Conservation (phyloP, 306 rosid genomes). For the Malus sieversii region DNA sequence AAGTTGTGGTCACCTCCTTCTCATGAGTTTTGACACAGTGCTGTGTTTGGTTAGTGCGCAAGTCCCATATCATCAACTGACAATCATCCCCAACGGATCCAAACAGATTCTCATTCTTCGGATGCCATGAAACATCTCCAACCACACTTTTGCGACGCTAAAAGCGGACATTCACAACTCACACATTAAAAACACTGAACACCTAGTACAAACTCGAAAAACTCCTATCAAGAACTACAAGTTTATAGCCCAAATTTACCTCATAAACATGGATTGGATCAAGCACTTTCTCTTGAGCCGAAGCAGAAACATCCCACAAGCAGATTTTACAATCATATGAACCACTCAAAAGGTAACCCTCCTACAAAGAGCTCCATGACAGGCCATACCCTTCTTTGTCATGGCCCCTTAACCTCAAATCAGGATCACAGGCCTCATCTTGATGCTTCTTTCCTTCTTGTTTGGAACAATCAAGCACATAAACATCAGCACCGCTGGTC, state of each 20-base stretch:
- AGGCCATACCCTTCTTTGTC: slow-evolving; percentile 90
- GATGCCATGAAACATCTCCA: slow-evolving; percentile 81
- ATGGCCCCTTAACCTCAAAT: slow-evolving; percentile 84
- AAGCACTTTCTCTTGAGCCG: slow-evolving; percentile 45
- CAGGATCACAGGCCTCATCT: slow-evolving; percentile 48
- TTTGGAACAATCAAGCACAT: slow-evolving; percentile 56
- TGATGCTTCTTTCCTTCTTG: slow-evolving; percentile 25
- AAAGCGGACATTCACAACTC: not conserved
- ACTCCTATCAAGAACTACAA: not conserved
- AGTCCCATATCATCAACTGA: slow-evolving; percentile 77
- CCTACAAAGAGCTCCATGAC: slow-evolving; percentile 74
- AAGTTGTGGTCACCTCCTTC: slow-evolving; percentile 51
- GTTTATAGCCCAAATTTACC: slow-evolving; percentile 34
- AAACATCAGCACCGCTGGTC: slow-evolving; percentile 71
- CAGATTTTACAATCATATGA: slow-evolving; percentile 73
- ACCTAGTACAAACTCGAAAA: not conserved
- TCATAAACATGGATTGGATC: slow-evolving; percentile 59
- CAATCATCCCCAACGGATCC: slow-evolving; percentile 92
- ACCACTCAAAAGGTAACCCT: slow-evolving; percentile 72
- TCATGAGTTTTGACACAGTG: slow-evolving; percentile 71
- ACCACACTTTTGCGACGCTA: slow-evolving; percentile 69
- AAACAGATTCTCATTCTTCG: slow-evolving; percentile 58
- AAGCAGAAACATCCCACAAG: slow-evolving; percentile 77
- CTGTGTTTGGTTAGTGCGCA: slow-evolving; percentile 59
- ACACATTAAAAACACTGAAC: not conserved